Evolutionary conservation across 163 green algal species (phyloP).

Genomic region (Scenedesmus sp.): DNA sequence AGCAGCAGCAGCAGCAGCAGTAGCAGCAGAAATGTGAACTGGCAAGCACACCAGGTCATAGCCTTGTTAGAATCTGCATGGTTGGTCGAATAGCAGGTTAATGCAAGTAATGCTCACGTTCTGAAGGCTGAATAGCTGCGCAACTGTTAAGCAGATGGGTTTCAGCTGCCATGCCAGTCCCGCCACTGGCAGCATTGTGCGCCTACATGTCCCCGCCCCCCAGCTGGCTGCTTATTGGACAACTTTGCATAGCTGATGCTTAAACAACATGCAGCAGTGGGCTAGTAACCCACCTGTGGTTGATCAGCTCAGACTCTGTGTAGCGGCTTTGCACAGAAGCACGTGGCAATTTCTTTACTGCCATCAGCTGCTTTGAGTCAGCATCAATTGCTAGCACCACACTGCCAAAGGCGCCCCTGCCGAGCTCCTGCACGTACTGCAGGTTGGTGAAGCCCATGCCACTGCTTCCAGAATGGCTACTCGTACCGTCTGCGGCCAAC

Average conservation of each 20-base stretch:
- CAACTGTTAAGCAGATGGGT: background rate
- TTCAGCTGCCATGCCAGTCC: background rate
- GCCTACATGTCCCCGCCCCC: background rate
- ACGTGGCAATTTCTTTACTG: slow-evolving; percentile 40
- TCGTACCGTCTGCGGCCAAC: background rate
- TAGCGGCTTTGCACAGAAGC: slow-evolving; percentile 22
- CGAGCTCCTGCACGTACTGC: slow-evolving; percentile 26
- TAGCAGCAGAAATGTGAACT: background rate
- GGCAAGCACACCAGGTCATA: background rate
- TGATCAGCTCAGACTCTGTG: slow-evolving; percentile 40
- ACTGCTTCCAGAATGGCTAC: background rate
- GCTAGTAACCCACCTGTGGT: slow-evolving; percentile 58
- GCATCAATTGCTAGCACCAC: slow-evolving; percentile 41
- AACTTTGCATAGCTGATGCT: background rate
- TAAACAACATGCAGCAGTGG: background rate
- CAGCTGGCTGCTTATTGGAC: background rate
- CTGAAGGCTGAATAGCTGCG: background rate
- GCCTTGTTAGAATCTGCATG: background rate
- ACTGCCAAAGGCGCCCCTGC: slow-evolving; percentile 36
- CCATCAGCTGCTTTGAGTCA: background rate
- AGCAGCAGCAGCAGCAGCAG: background rate
- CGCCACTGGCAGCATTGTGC: background rate
- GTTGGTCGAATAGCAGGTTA: background rate
- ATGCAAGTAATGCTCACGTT: background rate
- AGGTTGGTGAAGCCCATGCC: background rate